Evolutionary conservation across 2,329 filamentous ascomycete species (phyloP).

Genomic region (Dissoconium aciculare): DNA sequence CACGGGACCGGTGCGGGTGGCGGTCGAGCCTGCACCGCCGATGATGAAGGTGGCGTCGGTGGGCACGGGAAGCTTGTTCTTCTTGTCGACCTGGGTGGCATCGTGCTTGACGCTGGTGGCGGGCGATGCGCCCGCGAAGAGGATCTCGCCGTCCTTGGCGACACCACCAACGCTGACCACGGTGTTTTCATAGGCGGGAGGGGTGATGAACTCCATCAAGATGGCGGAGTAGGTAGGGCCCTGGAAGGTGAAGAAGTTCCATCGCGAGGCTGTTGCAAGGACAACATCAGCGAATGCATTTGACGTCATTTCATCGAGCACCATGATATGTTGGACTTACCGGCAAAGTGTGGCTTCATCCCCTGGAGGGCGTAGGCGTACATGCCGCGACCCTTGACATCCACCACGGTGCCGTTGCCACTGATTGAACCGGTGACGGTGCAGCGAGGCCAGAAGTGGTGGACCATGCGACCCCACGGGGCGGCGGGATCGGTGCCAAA

Average conservation of each 20-base stretch:
- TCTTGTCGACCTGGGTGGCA: constrained; percentile 52
- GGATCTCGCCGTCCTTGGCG: constrained; percentile 63
- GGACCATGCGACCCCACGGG: constrained; percentile 86
- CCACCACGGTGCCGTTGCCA: constrained; percentile 64
- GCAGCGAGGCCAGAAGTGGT: constrained; percentile 89
- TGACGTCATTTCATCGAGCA: no score
- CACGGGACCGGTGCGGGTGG: constrained; percentile 52
- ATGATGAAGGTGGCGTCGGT: constrained; percentile 60
- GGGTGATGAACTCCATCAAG: constrained; percentile 93
- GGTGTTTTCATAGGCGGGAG: constrained; percentile 78
- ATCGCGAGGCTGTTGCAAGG: constrained; percentile 47
- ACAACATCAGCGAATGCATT: no score
- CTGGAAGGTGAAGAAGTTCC: constrained; percentile 92
- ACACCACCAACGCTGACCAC: constrained; percentile 71
- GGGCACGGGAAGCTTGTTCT: constrained; percentile 83
- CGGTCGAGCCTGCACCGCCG: constrained; percentile 56
- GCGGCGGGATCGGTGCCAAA: constrained; percentile 75
- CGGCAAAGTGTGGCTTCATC: constrained; percentile 97
- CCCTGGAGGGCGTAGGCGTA: constrained; percentile 82
- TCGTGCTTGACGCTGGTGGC: constrained; percentile 53
- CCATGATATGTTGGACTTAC: no score
- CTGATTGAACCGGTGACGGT: constrained; percentile 67
- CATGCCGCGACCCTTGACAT: constrained; percentile 66
- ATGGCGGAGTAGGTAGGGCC: constrained; percentile 72
- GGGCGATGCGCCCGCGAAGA: constrained; percentile 54